Conservation (phyloP, 1,139 yeast genomes). For the Meyerozyma guilliermondii region DNA sequence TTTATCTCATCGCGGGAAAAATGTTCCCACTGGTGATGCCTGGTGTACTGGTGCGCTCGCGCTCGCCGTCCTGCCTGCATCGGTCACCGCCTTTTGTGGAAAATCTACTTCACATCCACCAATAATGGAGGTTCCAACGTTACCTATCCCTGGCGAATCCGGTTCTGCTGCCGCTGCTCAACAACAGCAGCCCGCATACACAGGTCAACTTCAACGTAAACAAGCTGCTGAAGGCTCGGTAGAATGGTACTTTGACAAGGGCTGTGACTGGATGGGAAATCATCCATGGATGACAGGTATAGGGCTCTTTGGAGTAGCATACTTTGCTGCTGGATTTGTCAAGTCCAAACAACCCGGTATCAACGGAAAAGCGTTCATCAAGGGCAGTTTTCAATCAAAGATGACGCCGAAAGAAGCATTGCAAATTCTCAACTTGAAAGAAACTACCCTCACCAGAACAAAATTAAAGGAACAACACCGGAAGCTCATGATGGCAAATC, state of each 20-base stretch:
- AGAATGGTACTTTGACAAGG: constrained; percentile 67
- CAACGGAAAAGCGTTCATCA: constrained; percentile 65
- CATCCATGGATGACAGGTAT: constrained; percentile 75
- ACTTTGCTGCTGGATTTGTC: constrained; percentile 63
- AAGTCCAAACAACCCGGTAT: constrained; percentile 70
- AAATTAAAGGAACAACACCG: constrained; percentile 90
- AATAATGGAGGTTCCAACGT: constrained; percentile 51
- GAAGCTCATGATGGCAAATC: constrained; percentile 81
- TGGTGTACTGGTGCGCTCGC: neutral
- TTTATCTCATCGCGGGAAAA: neutral
- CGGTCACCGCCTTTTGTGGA: neutral
- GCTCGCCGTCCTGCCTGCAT: neutral
- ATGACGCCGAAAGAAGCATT: constrained; percentile 91
- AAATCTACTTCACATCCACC: neutral
- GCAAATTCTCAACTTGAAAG: constrained; percentile 79
- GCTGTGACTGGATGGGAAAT: constrained; percentile 57
- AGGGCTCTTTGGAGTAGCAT: constrained; percentile 64
- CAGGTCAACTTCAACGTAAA: constrained; percentile 39
- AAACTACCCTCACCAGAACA: constrained; percentile 67
- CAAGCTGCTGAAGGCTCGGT: constrained; percentile 44
- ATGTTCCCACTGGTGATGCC: neutral
- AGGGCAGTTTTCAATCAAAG: constrained; percentile 86
- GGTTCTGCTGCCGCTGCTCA: constrained; percentile 11
- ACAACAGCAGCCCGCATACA: constrained; percentile 22
- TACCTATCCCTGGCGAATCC: constrained; percentile 56